Evolutionary conservation across 768 basidiomycete genomes (phyloP), one percentile per base, ranked within the genome.

Genomic region (Termitomyces sp.): DNA sequence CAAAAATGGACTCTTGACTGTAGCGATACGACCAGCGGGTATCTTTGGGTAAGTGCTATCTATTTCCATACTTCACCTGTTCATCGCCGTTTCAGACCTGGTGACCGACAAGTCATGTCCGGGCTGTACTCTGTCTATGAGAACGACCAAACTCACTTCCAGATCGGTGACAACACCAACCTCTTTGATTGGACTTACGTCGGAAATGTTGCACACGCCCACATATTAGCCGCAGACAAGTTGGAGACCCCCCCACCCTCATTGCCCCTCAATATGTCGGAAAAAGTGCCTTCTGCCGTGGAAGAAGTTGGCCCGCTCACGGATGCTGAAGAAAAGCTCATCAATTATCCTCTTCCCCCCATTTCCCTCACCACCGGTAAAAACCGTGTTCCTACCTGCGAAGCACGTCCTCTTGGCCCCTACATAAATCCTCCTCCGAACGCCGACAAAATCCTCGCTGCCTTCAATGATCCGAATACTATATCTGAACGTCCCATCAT

Each of bases 161-260:
- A 98, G 72, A 86, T 99, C 63, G 97, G 97, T 40, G 80, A 89
- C 74, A 97, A 98, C 74, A 86, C 82, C 63, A 98, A 98, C 70
- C 74, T 98, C 4, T 94, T 92, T 67, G 97, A 98, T 73, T 95
- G 90, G 85, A 97, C 95, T 5, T 98, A 98, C 69, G 93, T 98
- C 66, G 93, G 87, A 56, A 99, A 99, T 71, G 88, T 96, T 61
- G 96, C 95, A 1, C 84, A 89, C 66, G 95, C 95, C 4, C 97
- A 99, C 70, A 76, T 99, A 14, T 83, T 98, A 54, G 97, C 97
- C 12, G 89, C 91, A 23, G 95, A 98, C 78, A 91, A 86, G 68
- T 84, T 99, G 46, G 79, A 77, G 51, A 74, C 79, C 13, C 76
- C 81, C 0, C 75, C 82, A 26, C 77, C 82, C 0, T 73, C 77